Percentiles rank a stretch among this genome's conserved stretches.
These are phyloP conservation scores for Nicotiana obtusifolia DNA, from an alignment of 257 asterid genomes.

Conservation along the genomic window DNA sequence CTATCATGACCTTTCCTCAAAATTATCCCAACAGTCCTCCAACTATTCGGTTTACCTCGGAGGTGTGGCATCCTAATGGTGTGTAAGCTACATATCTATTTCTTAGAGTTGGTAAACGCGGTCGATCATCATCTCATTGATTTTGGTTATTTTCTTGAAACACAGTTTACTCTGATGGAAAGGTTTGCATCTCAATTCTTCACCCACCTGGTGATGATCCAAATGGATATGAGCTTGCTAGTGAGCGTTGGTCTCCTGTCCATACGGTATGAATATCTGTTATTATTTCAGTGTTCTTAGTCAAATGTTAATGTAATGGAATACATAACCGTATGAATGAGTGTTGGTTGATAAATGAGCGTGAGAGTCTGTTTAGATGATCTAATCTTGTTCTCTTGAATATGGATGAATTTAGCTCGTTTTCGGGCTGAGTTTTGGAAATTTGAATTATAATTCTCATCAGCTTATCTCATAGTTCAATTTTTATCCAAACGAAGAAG, in stretches of 20 bases:
- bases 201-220: conserved; percentile 99
- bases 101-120: not conserved
- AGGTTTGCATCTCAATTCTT: conserved; percentile 96
- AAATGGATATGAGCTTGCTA: conserved; percentile 96
- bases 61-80: conserved; percentile 99
- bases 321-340: not conserved
- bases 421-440: not conserved
- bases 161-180: conserved; percentile 89
- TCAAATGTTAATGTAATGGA: not conserved
- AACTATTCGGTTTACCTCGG: conserved; percentile 84
- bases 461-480: not conserved
- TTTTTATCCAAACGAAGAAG: not conserved
- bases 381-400: too few species aligned
- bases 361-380: not conserved
- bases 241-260: conserved; percentile 99
- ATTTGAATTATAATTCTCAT: not conserved
- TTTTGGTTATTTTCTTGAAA: conserved; percentile 8
- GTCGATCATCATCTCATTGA: not conserved
- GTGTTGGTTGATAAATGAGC: not conserved
- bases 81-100: conserved; percentile 11
- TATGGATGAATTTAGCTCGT: not conserved
- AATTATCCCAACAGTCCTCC: conserved; percentile 97
- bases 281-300: not conserved
- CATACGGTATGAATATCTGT: conserved; percentile 64
- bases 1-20: conserved; percentile 87